Base-by-base conservation (phyloP, 2,329 filamentous ascomycete genomes). In the Fusarium liriodendri region DNA sequence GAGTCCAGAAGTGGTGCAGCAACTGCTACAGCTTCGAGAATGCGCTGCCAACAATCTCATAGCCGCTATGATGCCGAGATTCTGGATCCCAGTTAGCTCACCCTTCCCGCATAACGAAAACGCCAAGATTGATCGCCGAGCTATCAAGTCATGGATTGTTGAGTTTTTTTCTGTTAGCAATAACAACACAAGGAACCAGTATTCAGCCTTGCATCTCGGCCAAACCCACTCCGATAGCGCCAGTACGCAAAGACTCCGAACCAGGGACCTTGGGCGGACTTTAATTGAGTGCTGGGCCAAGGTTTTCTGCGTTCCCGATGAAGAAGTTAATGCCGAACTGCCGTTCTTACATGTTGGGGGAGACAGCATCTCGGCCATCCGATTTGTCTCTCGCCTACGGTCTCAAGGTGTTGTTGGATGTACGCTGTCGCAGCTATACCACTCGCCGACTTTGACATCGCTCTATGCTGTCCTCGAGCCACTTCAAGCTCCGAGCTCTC, bases 341-440 rank as follows among this genome's bases (percentile, higher is more conserved):
- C 57, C 57, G 5, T 59, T 59, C 54, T 58, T 58, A 22, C 32
- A 38, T 18, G 54, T 58, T 18, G 32, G 54, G 54, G 33, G 54
- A 58, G 54, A 58, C 54, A 58, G 33, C n/a, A 58, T 58, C 54
- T 58, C 54, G 54, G 54, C 54, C 3, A 58, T 38, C 54, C 54
- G 29, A 11, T 58, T 58, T 27, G 33, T 58, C 18, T 58, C 54
- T 58, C 54, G n/a, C 33, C 54, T 58, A 25, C 33, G 54, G 54
- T 58, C 54, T 18, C 33, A 58, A 58, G 29, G 33, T 16, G 54
- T 37, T 11, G 54, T 18, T 16, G 54, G 54, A 18, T 58, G 54
- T 38, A 38, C 54, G 6, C 9, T 38, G 54, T 40, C 54, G 33
- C 54, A 37, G n/a, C 54, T 58, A 37, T 38, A 38, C 54, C 9